A percentile compares a stretch with the other conserved stretches of the same genome.
Evolutionary conservation across 306 rosid species (phyloP).

Genomic region (Cucurbita argyrosperma): DNA sequence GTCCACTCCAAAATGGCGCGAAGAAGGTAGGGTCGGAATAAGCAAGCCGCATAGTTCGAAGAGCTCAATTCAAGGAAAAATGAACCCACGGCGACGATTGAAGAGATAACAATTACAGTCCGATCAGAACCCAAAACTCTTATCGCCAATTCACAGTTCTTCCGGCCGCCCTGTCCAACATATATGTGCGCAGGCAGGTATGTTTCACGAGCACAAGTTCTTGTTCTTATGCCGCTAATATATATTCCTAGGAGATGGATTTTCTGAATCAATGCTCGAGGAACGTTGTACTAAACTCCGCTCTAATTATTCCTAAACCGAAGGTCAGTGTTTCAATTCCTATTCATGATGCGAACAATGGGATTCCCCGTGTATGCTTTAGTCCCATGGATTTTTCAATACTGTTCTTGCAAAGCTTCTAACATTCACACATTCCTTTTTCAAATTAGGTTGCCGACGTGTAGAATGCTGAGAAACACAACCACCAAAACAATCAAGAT

Average conservation of each 20-base stretch:
- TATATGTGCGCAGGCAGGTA: not conserved
- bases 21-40: not conserved
- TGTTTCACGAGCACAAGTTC: not conserved
- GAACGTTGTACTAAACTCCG: conserved; percentile 69
- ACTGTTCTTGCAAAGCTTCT: not conserved
- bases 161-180: not conserved
- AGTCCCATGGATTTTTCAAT: not conserved
- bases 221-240: not conserved
- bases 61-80: not conserved
- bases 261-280: conserved; percentile 58
- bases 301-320: conserved; percentile 57
- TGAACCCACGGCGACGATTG: not conserved
- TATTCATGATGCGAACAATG: not conserved
- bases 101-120: not conserved
- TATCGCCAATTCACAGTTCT: conserved; percentile 23
- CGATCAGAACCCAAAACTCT: not conserved
- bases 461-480: conserved; percentile 68
- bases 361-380: not conserved
- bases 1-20: not conserved
- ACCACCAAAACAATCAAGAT: conserved; percentile 33
- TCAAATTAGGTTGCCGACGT: conserved; percentile 68
- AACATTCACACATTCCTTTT: not conserved
- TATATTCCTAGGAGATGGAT: conserved; percentile 57
- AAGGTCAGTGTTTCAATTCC: conserved; percentile 37
- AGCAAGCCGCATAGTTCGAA: not conserved